Evolutionary conservation across 2,329 filamentous ascomycete genomes (phyloP), one percentile per base, ranked within the genome.

Genomic region (Pseudogymnoascus sp.): DNA sequence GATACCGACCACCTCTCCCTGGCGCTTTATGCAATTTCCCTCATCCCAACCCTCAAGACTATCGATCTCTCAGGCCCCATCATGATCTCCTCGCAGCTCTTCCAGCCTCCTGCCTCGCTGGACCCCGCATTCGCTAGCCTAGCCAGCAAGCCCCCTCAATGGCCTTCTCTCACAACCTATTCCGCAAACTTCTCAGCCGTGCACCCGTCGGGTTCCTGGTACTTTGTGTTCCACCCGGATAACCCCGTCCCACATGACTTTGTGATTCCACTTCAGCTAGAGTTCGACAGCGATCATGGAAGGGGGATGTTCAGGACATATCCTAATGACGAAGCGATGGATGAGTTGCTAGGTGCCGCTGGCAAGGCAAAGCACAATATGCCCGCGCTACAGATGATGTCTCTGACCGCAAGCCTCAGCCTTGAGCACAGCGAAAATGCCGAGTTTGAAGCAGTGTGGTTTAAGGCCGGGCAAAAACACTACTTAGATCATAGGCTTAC

Each of bases 11-110:
- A 64, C 16, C 35, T 64, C 16, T 61, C 56, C 38, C 16, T 44
- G 7, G 62, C 62, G 44, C 40, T 64, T 11, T 42, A 64, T 47
- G 26, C 59, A 16, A 35, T 64, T 24, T 60, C 56, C 13, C 62
- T 61, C n/a, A 42, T 31, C 29, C 59, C 62, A 35, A 50, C 42
- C 40, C 62, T 64, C 56, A 47, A 16, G 13, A 50, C 19, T 35
- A 29, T 64, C 37, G 35, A 38, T 24, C 62, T 64, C 16, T 24
- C 14, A 10, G 62, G 62, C 14, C 56, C 62, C 26, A 50, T 64
- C 56, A 64, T 56, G 50, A 56, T 64, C 19, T 64, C 62, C 16
- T 40, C 59, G n/a, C 56, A 24, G 13, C 62, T 64, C 14, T 64
- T 62, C 35, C 37, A 56, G 29, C 33, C 56, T 19, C 38, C 33